These are phyloP conservation scores for Klebsormidium nitens DNA, from an alignment of 139 green algal species.

Conservation along the genomic window DNA sequence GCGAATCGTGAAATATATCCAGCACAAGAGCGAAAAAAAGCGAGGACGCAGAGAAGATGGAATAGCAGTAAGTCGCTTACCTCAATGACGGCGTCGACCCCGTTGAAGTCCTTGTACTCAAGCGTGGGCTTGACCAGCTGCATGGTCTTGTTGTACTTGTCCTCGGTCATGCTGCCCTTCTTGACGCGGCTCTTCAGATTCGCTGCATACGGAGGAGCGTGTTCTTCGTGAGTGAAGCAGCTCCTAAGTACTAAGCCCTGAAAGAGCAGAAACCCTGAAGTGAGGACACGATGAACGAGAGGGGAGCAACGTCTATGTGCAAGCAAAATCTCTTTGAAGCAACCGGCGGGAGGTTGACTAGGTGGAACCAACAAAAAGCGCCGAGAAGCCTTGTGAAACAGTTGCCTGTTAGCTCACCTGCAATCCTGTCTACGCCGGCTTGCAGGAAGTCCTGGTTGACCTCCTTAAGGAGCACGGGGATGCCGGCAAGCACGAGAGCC, in stretches of 20 bases:
- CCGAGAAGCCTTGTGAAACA: too few species aligned
- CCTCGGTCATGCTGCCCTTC: slow-evolving; percentile 75
- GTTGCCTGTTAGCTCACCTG: too few species aligned
- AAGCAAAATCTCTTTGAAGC: too few species aligned
- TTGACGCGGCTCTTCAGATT: slow-evolving; percentile 86
- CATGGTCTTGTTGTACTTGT: slow-evolving; percentile 55
- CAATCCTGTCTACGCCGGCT: slow-evolving; percentile 68
- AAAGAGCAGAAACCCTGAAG: slow-evolving; percentile 2
- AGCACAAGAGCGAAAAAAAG: too few species aligned
- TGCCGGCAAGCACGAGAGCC: slow-evolving; percentile 65
- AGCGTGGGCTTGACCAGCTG: slow-evolving; percentile 64
- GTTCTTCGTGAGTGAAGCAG: too few species aligned
- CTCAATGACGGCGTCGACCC: slow-evolving; percentile 94
- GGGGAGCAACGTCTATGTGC: neutral
- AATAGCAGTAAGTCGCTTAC: slow-evolving; percentile 18
- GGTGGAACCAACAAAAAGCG: too few species aligned
- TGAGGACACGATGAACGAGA: neutral
- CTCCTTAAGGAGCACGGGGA: slow-evolving; percentile 86
- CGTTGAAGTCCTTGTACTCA: slow-evolving; percentile 72
- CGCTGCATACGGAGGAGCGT: too few species aligned
- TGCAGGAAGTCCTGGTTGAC: slow-evolving; percentile 95
- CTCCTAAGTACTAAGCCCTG: too few species aligned
- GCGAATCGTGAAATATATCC: too few species aligned
- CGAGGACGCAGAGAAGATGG: too few species aligned
- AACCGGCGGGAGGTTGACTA: too few species aligned